Percentiles rank a stretch among this genome's conserved stretches.
These are phyloP conservation scores for Microsporum canis DNA, from an alignment of 2,329 filamentous ascomycete genomes.

Conservation along the genomic window DNA sequence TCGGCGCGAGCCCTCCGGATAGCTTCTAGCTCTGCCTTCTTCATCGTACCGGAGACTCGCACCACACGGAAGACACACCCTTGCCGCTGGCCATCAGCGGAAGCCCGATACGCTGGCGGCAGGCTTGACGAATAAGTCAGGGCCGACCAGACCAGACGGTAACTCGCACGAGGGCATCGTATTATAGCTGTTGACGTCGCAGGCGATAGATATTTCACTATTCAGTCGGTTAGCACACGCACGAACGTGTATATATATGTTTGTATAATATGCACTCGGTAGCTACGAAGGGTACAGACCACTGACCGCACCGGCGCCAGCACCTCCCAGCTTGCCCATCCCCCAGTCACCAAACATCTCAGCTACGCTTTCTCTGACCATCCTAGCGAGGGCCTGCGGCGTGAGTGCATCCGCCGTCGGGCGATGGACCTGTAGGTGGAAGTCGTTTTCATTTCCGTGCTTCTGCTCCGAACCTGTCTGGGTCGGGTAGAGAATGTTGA, in stretches of 20 bases:
- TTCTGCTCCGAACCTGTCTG: slow-evolving; percentile 17
- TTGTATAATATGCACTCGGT: background rate
- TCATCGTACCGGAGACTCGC: slow-evolving; percentile 82
- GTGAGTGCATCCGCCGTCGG: slow-evolving; percentile 65
- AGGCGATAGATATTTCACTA: slow-evolving; percentile 84
- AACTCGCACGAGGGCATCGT: slow-evolving; percentile 68
- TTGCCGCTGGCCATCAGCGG: slow-evolving; percentile 11
- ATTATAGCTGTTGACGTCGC: slow-evolving; percentile 94
- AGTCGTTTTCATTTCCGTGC: slow-evolving; percentile 25
- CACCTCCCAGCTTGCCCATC: slow-evolving; percentile 35
- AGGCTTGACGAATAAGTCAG: slow-evolving; percentile 67
- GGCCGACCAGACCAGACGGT: slow-evolving; percentile 80
- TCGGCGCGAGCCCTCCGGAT: slow-evolving; percentile 63
- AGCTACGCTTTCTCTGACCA: slow-evolving; percentile 58
- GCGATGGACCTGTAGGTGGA: slow-evolving; percentile 61
- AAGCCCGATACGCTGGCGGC: background rate
- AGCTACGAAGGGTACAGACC: background rate
- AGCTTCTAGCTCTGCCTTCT: slow-evolving; percentile 81
- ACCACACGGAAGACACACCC: slow-evolving; percentile 74
- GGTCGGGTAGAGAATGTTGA: slow-evolving; percentile 79
- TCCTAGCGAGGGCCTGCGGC: slow-evolving; percentile 52
- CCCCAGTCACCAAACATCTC: slow-evolving; percentile 83
- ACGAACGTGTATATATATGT: no score
- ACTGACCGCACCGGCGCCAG: background rate
- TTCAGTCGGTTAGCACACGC: background rate